Conservation (phyloP, 257 asterid species). For the Primulina tabacum region DNA sequence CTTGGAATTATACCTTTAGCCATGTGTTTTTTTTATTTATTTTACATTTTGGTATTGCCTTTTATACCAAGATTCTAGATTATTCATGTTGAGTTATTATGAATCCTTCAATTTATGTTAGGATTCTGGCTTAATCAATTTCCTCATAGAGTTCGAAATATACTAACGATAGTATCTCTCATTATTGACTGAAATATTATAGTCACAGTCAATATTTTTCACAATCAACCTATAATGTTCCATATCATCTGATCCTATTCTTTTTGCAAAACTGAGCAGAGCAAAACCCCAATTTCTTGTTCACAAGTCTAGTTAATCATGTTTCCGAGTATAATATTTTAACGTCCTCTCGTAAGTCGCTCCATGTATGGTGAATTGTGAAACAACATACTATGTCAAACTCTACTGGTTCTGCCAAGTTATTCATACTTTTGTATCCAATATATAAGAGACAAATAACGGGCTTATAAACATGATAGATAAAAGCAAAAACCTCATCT, state of each 20-base stretch:
- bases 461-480: conserved; percentile 8
- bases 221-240: background rate
- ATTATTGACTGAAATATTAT: background rate
- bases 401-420: conserved; percentile 2
- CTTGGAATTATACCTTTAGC: background rate
- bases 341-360: no score
- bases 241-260: background rate
- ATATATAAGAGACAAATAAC: conserved; percentile 17
- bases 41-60: background rate
- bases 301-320: background rate
- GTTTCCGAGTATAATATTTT: no score
- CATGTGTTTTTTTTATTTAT: no score
- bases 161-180: background rate
- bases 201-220: background rate
- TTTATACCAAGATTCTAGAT: no score
- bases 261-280: conserved; percentile 6
- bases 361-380: no score
- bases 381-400: background rate
- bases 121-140: background rate
- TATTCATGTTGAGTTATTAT: no score
- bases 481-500: conserved; percentile 61
- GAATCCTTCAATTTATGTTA: background rate
- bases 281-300: background rate
- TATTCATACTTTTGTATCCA: background rate
- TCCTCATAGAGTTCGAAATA: background rate